Conservation (phyloP, 2,329 filamentous ascomycete genomes). For the Chaetomiaceae sp. region DNA sequence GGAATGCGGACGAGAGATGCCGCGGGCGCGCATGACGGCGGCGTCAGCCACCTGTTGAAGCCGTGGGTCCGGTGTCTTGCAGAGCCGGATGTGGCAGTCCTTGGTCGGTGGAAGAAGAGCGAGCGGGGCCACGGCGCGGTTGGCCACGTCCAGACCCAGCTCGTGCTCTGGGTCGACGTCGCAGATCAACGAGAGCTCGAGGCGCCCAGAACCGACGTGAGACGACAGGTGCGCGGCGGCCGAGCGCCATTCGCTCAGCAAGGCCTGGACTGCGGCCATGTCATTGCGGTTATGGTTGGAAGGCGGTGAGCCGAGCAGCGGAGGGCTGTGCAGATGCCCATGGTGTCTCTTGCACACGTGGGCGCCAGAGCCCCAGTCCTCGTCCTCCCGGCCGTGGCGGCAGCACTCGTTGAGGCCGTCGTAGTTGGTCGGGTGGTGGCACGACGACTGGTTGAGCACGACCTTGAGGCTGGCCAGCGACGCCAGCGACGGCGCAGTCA, state of each 20-base stretch:
- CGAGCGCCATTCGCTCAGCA: conserved; percentile 11
- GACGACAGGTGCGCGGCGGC: conserved; percentile 1
- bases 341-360: too few relatives aligned
- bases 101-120: conserved; percentile 11
- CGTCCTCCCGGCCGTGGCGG: background rate
- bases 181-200: conserved; percentile 16
- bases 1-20: background rate
- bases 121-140: conserved; percentile 2
- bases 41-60: conserved; percentile 15
- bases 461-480: conserved; percentile 11
- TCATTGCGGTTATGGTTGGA: background rate
- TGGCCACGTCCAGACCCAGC: background rate
- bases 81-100: conserved; percentile 14
- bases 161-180: conserved; percentile 7
- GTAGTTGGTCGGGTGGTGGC: background rate
- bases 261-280: background rate
- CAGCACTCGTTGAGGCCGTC: background rate
- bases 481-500: too few relatives aligned
- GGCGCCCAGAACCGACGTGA: background rate
- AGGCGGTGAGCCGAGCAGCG: background rate
- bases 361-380: background rate
- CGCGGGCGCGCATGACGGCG: conserved; percentile 10
- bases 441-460: conserved; percentile 10
- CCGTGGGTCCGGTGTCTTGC: background rate
- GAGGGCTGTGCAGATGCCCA: background rate